Evolutionary conservation across 1,284 basidiomycete genomes (phyloP).

Genomic region (Vanrija humicola): DNA sequence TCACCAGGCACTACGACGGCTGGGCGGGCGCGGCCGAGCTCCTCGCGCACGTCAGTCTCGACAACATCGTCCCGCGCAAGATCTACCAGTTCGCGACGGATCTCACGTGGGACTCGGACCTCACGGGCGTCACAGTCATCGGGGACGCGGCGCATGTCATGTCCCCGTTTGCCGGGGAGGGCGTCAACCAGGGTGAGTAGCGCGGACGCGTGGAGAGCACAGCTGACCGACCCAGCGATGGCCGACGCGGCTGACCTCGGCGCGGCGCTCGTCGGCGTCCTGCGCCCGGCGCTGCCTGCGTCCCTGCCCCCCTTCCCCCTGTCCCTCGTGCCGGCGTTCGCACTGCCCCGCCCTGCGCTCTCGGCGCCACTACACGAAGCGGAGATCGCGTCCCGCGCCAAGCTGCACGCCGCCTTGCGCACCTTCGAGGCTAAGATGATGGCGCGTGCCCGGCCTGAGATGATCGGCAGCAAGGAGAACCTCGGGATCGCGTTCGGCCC

Average conservation of each 20-base stretch:
- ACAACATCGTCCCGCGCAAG: conserved; percentile 22
- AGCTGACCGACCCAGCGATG: conserved; percentile 9
- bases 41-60: conserved; percentile 31
- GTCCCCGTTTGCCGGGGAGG: conserved; percentile 53
- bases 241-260: conserved; percentile 40
- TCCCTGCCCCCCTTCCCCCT: conserved; percentile 18
- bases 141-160: conserved; percentile 56
- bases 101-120: conserved; percentile 24
- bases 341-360: background rate
- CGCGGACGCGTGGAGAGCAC: background rate
- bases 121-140: conserved; percentile 25
- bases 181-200: conserved; percentile 48
- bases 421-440: conserved; percentile 23
- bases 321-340: conserved; percentile 13
- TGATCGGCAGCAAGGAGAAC: conserved; percentile 10
- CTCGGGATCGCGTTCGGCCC: background rate
- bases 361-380: background rate
- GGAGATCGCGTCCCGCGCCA: conserved; percentile 1
- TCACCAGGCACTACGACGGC: conserved; percentile 27
- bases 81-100: conserved; percentile 28
- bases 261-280: conserved; percentile 23
- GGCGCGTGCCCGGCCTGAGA: conserved; percentile 16
- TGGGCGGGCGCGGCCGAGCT: conserved; percentile 30
- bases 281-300: background rate
- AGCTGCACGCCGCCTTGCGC: conserved; percentile 16